A percentile compares a stretch with the other conserved stretches of the same genome.
Evolutionary conservation across 148 eudicot genomes (phyloP).

Genomic region (Silene conica): DNA sequence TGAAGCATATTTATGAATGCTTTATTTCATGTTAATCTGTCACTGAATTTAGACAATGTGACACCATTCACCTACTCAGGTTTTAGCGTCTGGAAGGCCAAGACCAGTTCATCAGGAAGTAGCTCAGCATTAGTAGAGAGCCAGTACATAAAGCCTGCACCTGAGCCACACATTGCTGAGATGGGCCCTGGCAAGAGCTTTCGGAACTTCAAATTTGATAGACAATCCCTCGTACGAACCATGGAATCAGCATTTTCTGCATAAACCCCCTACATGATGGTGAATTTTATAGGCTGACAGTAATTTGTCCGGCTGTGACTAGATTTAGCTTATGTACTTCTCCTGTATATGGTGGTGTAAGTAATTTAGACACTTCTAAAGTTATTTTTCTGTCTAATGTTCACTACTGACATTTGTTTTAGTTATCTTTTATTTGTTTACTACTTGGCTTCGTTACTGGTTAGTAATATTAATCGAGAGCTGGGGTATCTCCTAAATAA

Average conservation of each 20-base stretch:
- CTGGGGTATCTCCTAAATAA: no score
- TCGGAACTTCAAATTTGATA: conserved; percentile 66
- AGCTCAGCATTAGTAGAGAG: conserved; percentile 44
- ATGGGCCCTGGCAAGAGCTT: conserved; percentile 60
- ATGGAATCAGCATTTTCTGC: conserved; percentile 51
- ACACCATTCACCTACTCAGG: conserved; percentile 29
- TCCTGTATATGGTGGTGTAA: conserved; percentile 30
- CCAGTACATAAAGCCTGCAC: conserved; percentile 43
- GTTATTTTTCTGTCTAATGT: conserved; percentile 19
- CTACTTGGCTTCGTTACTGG: no score
- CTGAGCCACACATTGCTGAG: conserved; percentile 33
- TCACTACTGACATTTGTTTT: background rate
- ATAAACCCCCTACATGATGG: conserved; percentile 8
- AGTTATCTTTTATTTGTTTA: no score
- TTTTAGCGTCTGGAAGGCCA: conserved; percentile 76
- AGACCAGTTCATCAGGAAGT: conserved; percentile 61
- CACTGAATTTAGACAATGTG: conserved; percentile 4
- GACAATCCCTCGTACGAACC: conserved; percentile 45
- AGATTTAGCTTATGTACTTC: conserved; percentile 19
- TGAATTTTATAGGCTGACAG: conserved; percentile 8
- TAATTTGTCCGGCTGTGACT: conserved; percentile 5
- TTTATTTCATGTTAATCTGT: background rate
- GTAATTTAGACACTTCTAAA: conserved; percentile 28
- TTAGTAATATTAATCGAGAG: no score
- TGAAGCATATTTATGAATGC: conserved; percentile 10